Conservation (phyloP, 805 yeast species). For the Sugiyamaella smithiae region DNA sequence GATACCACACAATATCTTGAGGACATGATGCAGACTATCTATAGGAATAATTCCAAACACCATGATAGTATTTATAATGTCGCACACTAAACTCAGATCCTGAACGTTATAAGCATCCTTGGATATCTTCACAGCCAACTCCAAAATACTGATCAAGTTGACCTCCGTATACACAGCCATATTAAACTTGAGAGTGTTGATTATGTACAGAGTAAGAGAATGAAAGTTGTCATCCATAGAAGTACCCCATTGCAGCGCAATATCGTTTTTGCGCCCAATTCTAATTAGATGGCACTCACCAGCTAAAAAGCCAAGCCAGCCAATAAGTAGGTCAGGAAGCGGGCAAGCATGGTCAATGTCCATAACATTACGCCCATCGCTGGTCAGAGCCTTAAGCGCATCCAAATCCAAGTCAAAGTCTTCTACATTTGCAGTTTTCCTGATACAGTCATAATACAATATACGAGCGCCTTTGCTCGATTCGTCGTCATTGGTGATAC, state of each 20-base stretch:
- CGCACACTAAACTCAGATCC: constrained; percentile 41
- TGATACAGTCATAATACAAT: constrained; percentile 59
- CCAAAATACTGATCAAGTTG: constrained; percentile 38
- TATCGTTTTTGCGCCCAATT: constrained; percentile 28
- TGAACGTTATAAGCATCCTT: constrained; percentile 38
- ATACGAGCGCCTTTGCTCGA: constrained; percentile 45
- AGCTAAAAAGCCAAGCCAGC: constrained; percentile 38
- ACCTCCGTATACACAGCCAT: constrained; percentile 44
- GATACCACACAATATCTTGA: constrained; percentile 48
- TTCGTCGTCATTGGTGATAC: constrained; percentile 53
- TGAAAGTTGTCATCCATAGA: constrained; percentile 31
- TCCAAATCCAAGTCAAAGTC: constrained; percentile 51
- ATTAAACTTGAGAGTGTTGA: constrained; percentile 48
- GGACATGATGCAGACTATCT: constrained; percentile 35
- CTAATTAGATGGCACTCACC: constrained; percentile 32
- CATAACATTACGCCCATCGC: constrained; percentile 51
- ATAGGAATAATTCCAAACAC: constrained; percentile 48
- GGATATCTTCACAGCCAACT: constrained; percentile 39
- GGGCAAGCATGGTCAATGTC: constrained; percentile 48
- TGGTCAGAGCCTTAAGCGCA: constrained; percentile 48
- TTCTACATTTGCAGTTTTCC: constrained; percentile 47
- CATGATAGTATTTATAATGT: constrained; percentile 43
- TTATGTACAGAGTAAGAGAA: constrained; percentile 38
- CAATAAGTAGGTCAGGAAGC: constrained; percentile 37
- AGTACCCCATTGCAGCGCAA: constrained; percentile 31